phyloP scores from a whole-genome alignment of 306 rosid genomes.

The Acmispon strigosus region DNA sequence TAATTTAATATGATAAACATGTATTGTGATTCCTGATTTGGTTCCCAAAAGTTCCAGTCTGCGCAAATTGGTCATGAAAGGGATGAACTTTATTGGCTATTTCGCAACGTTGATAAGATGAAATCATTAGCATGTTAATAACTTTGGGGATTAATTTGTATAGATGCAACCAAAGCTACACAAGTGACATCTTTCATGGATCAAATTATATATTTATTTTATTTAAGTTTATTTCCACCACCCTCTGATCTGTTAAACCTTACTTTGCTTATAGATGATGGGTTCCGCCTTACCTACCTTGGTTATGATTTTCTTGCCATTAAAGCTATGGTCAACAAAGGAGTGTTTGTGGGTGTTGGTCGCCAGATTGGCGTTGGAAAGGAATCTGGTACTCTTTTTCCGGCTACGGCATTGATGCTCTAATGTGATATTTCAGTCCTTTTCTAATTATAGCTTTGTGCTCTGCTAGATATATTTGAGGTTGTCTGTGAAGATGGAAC shows the following conservation, averaged over 20 bases:
- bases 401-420: background rate
- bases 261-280: slow-evolving; percentile 60
- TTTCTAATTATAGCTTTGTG: background rate
- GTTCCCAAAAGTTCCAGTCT: too few relatives aligned
- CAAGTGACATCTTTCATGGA: too few relatives aligned
- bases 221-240: background rate
- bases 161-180: too few relatives aligned
- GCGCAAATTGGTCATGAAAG: too few relatives aligned
- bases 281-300: slow-evolving; percentile 89
- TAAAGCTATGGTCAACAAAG: slow-evolving; percentile 81
- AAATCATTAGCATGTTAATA: too few relatives aligned
- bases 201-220: too few relatives aligned
- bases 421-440: background rate
- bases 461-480: slow-evolving; percentile 76
- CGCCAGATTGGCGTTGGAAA: slow-evolving; percentile 97
- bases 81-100: too few relatives aligned
- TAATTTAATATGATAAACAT: background rate
- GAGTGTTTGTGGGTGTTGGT: slow-evolving; percentile 79
- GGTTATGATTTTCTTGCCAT: slow-evolving; percentile 98
- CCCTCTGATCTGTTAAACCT: background rate
- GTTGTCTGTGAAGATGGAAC: slow-evolving; percentile 90
- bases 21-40: too few relatives aligned
- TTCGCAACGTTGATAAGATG: too few relatives aligned
- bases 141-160: too few relatives aligned
- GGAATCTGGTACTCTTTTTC: slow-evolving; percentile 64